These are phyloP conservation scores for Hyphodiscus hymeniophilus DNA, from an alignment of 495 filamentous ascomycete species.

Conservation along the genomic window DNA sequence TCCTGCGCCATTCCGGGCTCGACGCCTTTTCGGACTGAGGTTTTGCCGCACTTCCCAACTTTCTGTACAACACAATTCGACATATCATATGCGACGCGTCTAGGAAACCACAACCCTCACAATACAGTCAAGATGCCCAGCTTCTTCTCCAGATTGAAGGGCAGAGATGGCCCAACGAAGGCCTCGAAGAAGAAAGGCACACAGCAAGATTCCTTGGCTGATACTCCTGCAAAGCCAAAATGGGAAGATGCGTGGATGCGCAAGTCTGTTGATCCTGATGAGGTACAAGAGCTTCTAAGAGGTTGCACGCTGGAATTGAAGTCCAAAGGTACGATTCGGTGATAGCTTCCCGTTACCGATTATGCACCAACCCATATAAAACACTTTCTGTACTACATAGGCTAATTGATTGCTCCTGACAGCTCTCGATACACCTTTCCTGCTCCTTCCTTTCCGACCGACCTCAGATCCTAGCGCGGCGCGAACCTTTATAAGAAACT, in stretches of 20 bases:
- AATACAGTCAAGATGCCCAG: conserved; percentile 34
- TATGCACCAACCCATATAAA: conserved; percentile 13
- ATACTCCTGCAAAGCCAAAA: conserved; percentile 54
- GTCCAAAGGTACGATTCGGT: conserved; percentile 65
- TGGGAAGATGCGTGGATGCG: conserved; percentile 90
- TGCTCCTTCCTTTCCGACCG: conserved; percentile 93
- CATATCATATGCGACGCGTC: not conserved
- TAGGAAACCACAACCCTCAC: no score
- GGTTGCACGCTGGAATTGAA: conserved; percentile 89
- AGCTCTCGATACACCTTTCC: conserved; percentile 86
- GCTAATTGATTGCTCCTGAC: conserved; percentile 28
- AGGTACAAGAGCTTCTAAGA: conserved; percentile 78
- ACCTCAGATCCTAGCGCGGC: conserved; percentile 85
- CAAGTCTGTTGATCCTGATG: conserved; percentile 78
- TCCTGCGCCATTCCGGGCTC: no score
- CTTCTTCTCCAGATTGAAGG: conserved; percentile 69
- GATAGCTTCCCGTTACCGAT: conserved; percentile 12
- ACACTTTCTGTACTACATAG: conserved; percentile 1
- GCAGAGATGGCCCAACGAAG: conserved; percentile 53
- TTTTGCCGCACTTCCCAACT: not conserved
- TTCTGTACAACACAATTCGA: no score
- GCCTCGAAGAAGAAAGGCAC: conserved; percentile 49
- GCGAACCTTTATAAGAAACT: conserved; percentile 87
- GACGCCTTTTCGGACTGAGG: not conserved
- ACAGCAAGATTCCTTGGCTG: conserved; percentile 40